phyloP scores from a whole-genome alignment of 345 rosid species.

The Citrus trifoliata region DNA sequence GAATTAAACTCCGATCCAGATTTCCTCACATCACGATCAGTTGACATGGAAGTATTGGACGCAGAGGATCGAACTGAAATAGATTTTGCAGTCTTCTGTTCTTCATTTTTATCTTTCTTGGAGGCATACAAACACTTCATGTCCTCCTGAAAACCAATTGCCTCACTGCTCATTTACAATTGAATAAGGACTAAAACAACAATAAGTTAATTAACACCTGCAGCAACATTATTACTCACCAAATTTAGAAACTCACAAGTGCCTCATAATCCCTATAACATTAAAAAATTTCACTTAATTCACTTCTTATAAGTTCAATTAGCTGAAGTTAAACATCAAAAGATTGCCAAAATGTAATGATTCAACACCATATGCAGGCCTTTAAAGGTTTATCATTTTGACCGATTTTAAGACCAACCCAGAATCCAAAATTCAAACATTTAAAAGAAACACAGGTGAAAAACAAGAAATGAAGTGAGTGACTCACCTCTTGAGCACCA shows the following conservation, averaged over 20 bases:
- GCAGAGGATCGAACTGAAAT: constrained; percentile 39
- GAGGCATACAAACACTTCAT: constrained; percentile 74
- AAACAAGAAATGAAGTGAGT: neutral
- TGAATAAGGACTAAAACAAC: neutral
- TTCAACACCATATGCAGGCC: neutral
- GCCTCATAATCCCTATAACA: neutral
- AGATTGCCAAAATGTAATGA: neutral
- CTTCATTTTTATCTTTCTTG: constrained; percentile 43
- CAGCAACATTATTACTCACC: neutral
- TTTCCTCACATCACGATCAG: constrained; percentile 44
- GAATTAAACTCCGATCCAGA: constrained; percentile 75
- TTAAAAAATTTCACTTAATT: neutral
- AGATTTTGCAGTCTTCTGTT: constrained; percentile 45
- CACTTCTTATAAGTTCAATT: neutral
- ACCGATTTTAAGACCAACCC: neutral
- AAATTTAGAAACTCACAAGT: neutral
- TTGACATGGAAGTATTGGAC: constrained; percentile 40
- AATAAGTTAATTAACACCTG: neutral
- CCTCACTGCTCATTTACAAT: constrained; percentile 34
- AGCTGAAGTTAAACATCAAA: neutral
- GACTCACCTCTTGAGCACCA: constrained; percentile 4
- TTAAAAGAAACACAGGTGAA: neutral
- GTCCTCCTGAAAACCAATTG: constrained; percentile 24
- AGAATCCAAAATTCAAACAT: constrained; percentile 10
- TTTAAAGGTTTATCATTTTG: neutral